phyloP scores from a whole-genome alignment of 805 yeast species.

The Zygosaccharomyces kombuchaensis region DNA sequence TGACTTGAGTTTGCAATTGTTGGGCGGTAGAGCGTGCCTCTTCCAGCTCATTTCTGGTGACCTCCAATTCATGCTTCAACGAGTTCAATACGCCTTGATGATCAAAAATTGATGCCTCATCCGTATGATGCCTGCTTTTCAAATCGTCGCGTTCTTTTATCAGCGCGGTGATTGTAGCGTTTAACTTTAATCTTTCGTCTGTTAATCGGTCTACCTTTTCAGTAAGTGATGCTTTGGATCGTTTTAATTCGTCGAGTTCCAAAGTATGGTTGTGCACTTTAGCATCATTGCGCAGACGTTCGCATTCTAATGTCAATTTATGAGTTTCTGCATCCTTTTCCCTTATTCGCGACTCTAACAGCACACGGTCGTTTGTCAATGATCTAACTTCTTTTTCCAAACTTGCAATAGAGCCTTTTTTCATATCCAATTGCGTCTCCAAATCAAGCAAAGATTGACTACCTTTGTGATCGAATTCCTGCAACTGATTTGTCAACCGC shows the following conservation, averaged over 20 bases:
- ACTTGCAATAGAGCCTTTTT: constrained; percentile 6
- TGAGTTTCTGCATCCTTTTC: not conserved
- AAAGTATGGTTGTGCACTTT: not conserved
- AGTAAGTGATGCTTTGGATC: not conserved
- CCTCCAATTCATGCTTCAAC: constrained; percentile 8
- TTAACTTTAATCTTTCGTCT: constrained; percentile 7
- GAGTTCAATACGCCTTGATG: not conserved
- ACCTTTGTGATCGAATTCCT: constrained; percentile 20
- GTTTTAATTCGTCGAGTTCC: not conserved
- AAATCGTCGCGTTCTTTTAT: constrained; percentile 10
- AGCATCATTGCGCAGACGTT: not conserved
- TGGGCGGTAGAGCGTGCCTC: constrained; percentile 8
- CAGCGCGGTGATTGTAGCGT: constrained; percentile 8
- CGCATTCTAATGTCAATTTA: not conserved
- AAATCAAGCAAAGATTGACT: constrained; percentile 12
- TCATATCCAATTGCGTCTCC: constrained; percentile 13
- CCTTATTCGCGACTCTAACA: constrained; percentile 5
- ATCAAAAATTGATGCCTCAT: not conserved
- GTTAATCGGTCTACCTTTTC: constrained; percentile 6
- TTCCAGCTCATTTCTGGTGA: constrained; percentile 6
- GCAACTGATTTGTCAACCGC: constrained; percentile 15
- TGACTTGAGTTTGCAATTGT: constrained; percentile 18
- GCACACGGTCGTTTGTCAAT: constrained; percentile 3
- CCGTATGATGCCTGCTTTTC: constrained; percentile 2
- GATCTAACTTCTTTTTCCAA: constrained; percentile 9